phyloP scores from a whole-genome alignment of 495 filamentous ascomycete species.

The Aspergillus avenaceus region DNA sequence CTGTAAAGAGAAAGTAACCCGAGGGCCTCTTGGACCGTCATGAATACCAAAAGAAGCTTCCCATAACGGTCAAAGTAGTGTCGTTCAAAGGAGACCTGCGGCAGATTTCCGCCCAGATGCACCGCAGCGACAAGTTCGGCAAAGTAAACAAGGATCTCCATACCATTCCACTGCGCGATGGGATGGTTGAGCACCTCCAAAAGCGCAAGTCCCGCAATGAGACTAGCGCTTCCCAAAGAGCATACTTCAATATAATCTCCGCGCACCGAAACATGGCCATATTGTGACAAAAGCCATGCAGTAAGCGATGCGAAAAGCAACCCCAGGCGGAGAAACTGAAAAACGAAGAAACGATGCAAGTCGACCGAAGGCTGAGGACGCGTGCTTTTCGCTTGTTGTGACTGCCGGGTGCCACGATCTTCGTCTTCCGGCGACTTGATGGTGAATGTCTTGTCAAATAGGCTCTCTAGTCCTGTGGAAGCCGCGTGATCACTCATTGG shows the following conservation, averaged over 20 bases:
- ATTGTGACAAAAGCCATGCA: conserved; percentile 35
- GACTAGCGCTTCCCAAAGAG: conserved; percentile 37
- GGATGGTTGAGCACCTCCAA: conserved; percentile 35
- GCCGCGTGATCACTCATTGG: conserved; percentile 36
- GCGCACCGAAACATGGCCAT: conserved; percentile 26
- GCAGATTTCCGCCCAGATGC: conserved; percentile 37
- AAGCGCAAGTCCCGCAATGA: conserved; percentile 39
- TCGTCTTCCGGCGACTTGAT: conserved; percentile 40
- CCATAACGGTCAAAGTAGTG: conserved; percentile 43
- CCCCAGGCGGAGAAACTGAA: conserved; percentile 30
- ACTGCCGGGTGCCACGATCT: conserved; percentile 18
- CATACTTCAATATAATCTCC: conserved; percentile 40
- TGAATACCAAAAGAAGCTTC: conserved; percentile 38
- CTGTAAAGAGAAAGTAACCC: conserved; percentile 27
- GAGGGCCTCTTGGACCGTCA: conserved; percentile 36
- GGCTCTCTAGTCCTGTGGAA: conserved; percentile 43
- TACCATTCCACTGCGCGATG: conserved; percentile 35
- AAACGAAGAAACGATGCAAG: conserved; percentile 16
- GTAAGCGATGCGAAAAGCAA: conserved; percentile 27
- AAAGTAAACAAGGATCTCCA: conserved; percentile 42
- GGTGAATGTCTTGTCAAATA: conserved; percentile 44
- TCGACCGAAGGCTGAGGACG: conserved; percentile 6
- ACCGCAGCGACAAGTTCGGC: conserved; percentile 38
- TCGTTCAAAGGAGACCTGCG: conserved; percentile 24
- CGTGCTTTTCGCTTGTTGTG: conserved; percentile 5